Base-by-base conservation (phyloP, 345 rosid species). In the Ceriops zippeliana region DNA sequence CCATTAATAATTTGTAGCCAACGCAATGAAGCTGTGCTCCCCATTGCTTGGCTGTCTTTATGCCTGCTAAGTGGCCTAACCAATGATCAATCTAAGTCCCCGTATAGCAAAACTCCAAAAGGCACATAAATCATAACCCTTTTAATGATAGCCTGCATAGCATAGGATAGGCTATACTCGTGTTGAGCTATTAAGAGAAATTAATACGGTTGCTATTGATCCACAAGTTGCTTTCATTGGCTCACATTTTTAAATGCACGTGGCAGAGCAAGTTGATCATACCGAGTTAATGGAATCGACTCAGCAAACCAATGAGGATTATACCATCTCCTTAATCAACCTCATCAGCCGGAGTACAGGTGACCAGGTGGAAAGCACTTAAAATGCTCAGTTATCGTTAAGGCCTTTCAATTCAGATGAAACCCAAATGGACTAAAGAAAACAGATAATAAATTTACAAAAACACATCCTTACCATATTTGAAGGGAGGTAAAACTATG, bases 331-430 rank as follows among this genome's bases (percentile, higher is more conserved):
- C 72, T 87, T 11, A 88, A 70, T 70, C 88, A 89, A 21, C 93
- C 86, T 21, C 70, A 67, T 68, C 87, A 89, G 88, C 97, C 26
- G 1, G 98, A 89, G 85, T 88, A 89, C 69, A 91, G 31, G 76
- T 93, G 96, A 63, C 98, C 98, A 9, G 95, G 96, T 16, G 96
- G 98, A 75, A 93, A 93, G 70, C 81, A 26, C 78, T 91, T 88
- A 17, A 91, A 93, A 78, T 89, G 97, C 37, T 93, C 97, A 91
- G 2, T 91, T 95, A 54, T 91, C 98, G 52, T 89, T 68, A 68
- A 91, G 67, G 21, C 96, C 97, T 73, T 93, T 93, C 78, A 93
- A 70, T 70, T 91, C 97, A 0, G 97, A 91, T 47, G 96, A 86
- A 58, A 89, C 79, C 93, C 96, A 89, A 67, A 93, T 68, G 0